Evolutionary conservation across 495 filamentous ascomycete species (phyloP), one percentile per base, ranked within the genome.

Genomic region (Neurospora discreta): DNA sequence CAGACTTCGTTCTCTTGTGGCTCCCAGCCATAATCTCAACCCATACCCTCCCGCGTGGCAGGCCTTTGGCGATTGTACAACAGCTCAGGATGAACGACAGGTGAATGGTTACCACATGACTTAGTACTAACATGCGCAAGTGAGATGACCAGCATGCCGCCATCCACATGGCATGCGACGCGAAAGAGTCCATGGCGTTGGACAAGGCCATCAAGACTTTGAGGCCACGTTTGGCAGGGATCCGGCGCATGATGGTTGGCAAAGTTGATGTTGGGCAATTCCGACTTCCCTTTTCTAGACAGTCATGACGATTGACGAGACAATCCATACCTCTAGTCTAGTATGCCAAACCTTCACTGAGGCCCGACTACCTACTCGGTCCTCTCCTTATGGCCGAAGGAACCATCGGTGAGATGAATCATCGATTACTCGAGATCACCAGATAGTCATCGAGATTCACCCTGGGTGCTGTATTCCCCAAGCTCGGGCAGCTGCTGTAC

Each of bases 201-300:
- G 26, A 44, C 72, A 30, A 68, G 46, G 71, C n/a, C n/a, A 74
- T 75, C 40, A 60, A 30, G 52, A 33, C 13, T 60, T 71, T 52
- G 67, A 71, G 77, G 76, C 76, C 77, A 79, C 77, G 77, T 79
- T 72, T 78, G 69, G 70, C 67, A 73, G 65, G 75, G 71, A 73
- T 77, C 68, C 74, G 77, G 71, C 73, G 39, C 20, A 16, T 68
- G 67, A 30, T 79, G 76, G 76, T 77, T 77, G 76, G 77, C 41
- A 33, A 30, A 30, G 44, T 9, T 33, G 6, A 33, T 5, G 52
- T 60, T 60, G 52, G 52, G 52, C 46, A 58, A 11, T 2, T 58
- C 11, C 11, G 20, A 58, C 46, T 58, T 10, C 46, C 20, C 20
- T 3, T 9, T 20, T 18, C 9, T 36, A 52, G 44, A 9, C 39